Evolutionary conservation across 306 rosid species (phyloP).

Genomic region (Geum urbanum): DNA sequence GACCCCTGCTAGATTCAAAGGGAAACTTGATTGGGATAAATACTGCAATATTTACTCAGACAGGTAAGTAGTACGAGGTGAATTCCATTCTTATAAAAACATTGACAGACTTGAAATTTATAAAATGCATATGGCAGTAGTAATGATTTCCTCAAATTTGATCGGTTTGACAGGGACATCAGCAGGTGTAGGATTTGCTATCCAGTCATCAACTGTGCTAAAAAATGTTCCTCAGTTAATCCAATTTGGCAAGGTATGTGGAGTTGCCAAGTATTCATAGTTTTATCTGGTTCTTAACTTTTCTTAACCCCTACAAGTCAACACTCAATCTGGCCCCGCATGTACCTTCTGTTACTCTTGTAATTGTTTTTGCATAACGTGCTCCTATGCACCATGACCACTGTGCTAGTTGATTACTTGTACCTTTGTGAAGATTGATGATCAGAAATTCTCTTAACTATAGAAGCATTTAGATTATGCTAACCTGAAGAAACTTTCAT

Average conservation of each 20-base stretch:
- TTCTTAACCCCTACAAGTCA: neutral
- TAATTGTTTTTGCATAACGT: neutral
- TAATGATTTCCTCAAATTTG: neutral
- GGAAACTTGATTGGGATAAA: constrained; percentile 89
- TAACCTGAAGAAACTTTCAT: neutral
- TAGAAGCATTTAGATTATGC: neutral
- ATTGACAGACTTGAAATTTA: constrained; percentile 12
- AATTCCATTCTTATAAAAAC: constrained; percentile 3
- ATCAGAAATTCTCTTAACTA: neutral
- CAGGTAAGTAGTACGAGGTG: constrained; percentile 41
- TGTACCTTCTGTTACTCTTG: neutral
- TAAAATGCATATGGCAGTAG: constrained; percentile 7
- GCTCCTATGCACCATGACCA: neutral
- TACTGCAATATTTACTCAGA: constrained; percentile 91
- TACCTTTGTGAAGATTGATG: neutral
- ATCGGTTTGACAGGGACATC: constrained; percentile 71
- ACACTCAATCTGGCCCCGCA: neutral
- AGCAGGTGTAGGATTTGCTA: constrained; percentile 98
- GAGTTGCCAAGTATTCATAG: neutral
- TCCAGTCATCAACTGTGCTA: constrained; percentile 78
- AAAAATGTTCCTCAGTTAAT: constrained; percentile 84
- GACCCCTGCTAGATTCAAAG: constrained; percentile 84
- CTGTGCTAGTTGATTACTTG: neutral
- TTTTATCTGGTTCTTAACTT: neutral
- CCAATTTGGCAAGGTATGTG: constrained; percentile 70